phyloP scores from a whole-genome alignment of 306 rosid species.

The Citrullus mucosospermus region DNA sequence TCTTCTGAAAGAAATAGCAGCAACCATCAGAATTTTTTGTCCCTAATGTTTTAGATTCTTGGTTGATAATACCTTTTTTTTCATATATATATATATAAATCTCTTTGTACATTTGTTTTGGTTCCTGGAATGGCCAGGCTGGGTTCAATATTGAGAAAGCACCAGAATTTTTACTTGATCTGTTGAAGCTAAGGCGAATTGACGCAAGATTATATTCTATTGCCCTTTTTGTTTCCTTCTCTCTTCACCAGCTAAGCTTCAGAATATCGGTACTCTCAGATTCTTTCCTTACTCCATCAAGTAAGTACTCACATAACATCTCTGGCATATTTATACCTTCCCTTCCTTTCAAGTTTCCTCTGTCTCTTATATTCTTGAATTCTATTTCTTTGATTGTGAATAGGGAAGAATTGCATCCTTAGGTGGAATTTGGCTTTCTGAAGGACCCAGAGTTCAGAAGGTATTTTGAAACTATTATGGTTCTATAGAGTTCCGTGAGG shows the following conservation, averaged over 20 bases:
- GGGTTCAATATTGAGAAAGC: background rate
- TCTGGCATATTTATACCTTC: slow-evolving; percentile 16
- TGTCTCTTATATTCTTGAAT: slow-evolving; percentile 19
- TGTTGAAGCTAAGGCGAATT: background rate
- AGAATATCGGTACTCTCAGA: slow-evolving; percentile 15
- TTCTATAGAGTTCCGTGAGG: slow-evolving; percentile 4
- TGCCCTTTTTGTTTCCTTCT: background rate
- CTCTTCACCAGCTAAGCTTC: slow-evolving; percentile 11
- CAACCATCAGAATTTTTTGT: background rate
- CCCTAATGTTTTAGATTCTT: background rate
- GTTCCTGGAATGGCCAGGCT: slow-evolving; percentile 6
- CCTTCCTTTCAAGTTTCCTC: slow-evolving; percentile 20
- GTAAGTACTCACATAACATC: background rate
- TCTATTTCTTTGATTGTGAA: slow-evolving; percentile 22
- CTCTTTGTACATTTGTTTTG: background rate
- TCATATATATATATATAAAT: background rate
- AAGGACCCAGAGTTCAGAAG: slow-evolving; percentile 25
- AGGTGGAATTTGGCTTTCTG: slow-evolving; percentile 23
- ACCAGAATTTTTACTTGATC: background rate
- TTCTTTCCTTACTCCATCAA: slow-evolving; percentile 8
- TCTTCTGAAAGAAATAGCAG: background rate
- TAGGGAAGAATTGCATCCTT: slow-evolving; percentile 10
- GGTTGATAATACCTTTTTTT: background rate
- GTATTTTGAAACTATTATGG: slow-evolving; percentile 9
- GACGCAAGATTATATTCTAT: background rate